phyloP scores from a whole-genome alignment of 176 grass and related monocot genomes.

The Puya raimondii region DNA sequence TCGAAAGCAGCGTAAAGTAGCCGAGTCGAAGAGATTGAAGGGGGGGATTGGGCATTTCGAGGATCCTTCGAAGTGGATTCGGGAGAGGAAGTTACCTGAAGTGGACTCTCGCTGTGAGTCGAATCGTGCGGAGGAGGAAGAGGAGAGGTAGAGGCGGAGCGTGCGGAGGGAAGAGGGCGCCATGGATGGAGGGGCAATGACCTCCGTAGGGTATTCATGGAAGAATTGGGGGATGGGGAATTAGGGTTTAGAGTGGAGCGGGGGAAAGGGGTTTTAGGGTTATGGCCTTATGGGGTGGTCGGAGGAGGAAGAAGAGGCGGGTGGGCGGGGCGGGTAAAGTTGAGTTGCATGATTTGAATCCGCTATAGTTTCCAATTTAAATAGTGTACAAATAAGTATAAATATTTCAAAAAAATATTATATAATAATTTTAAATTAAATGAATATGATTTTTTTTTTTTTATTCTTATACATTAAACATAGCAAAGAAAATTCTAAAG shows the following conservation, averaged over 20 bases:
- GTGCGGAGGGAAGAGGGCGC: conserved; percentile 13
- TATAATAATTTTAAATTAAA: too few species aligned
- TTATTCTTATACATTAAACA: too few species aligned
- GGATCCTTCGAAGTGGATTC: too few species aligned
- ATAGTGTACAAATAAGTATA: too few species aligned
- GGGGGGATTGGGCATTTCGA: too few species aligned
- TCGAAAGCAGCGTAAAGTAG: conserved; percentile 4
- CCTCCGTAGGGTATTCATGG: conserved; percentile 12
- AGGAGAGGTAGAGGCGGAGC: not conserved
- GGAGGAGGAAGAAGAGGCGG: not conserved
- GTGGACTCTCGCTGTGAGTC: too few species aligned
- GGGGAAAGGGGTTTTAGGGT: not conserved
- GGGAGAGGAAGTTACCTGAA: not conserved
- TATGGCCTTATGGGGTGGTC: not conserved
- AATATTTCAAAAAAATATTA: too few species aligned
- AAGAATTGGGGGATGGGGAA: not conserved
- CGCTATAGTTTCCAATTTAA: too few species aligned
- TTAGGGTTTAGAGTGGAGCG: conserved; percentile 12
- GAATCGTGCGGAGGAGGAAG: not conserved
- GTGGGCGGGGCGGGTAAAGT: too few species aligned
- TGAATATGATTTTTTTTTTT: too few species aligned
- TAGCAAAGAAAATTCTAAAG: too few species aligned
- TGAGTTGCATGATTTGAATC: too few species aligned
- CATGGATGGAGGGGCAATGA: conserved; percentile 14
- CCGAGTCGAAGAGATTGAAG: conserved; percentile 20